Evolutionary conservation across 1,139 yeast species (phyloP).

Genomic region (Blastobotrys illinoisensis): DNA sequence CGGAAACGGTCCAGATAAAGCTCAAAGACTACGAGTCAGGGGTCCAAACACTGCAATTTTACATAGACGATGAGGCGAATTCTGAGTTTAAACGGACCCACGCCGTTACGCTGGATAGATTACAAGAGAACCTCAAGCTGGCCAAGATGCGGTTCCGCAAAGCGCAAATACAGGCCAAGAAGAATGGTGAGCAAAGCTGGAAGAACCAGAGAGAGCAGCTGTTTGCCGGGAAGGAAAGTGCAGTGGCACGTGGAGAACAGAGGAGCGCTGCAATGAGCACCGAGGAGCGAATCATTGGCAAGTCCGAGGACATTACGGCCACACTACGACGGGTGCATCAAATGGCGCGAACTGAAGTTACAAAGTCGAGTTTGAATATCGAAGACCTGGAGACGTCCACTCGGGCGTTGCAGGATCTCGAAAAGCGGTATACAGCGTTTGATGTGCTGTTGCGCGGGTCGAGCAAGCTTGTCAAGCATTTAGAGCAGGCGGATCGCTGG

Average conservation of each 20-base stretch:
- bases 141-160: conserved; percentile 22
- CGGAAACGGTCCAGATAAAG: conserved; percentile 27
- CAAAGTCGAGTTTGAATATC: conserved; percentile 57
- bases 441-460: conserved; percentile 52
- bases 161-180: conserved; percentile 30
- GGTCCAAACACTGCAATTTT: conserved; percentile 20
- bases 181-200: conserved; percentile 21
- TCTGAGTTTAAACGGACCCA: conserved; percentile 12
- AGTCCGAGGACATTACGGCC: conserved; percentile 50
- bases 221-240: conserved; percentile 14
- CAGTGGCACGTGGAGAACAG: background rate
- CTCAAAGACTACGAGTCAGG: conserved; percentile 25
- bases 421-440: conserved; percentile 49
- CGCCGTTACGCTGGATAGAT: conserved; percentile 22
- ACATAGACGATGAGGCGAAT: conserved; percentile 15
- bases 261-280: conserved; percentile 14
- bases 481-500: conserved; percentile 61
- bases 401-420: conserved; percentile 44
- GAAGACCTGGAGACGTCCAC: conserved; percentile 59
- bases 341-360: conserved; percentile 41
- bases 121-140: conserved; percentile 25
- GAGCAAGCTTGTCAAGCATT: conserved; percentile 51
- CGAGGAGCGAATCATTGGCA: conserved; percentile 39
- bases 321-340: conserved; percentile 50
- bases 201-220: conserved; percentile 24